Conservation (phyloP, 192 early-diverging fungal genomes). For the Globomyces pollinis-pini region DNA sequence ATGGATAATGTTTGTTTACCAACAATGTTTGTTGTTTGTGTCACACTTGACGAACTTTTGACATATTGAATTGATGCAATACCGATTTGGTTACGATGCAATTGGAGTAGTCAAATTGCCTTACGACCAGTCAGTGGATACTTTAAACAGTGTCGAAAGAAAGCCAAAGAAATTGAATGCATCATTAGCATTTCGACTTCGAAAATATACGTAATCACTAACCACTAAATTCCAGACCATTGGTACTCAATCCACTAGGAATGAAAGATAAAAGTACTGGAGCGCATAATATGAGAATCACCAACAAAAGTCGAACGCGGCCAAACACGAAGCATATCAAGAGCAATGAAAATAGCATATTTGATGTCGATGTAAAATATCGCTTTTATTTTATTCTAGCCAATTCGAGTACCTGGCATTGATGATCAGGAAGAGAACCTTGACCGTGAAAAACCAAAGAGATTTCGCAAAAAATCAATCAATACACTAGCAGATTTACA, state of each 20-base stretch:
- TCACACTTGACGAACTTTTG: too few species aligned
- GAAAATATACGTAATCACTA: neutral
- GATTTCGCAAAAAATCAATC: neutral
- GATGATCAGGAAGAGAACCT: neutral
- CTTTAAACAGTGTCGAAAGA: neutral
- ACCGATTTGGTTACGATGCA: neutral
- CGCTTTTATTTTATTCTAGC: neutral
- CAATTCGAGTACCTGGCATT: neutral
- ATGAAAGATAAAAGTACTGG: too few species aligned
- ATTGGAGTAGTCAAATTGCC: neutral
- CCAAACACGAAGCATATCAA: neutral
- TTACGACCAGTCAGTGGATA: neutral
- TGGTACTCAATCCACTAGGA: neutral
- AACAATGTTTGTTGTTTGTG: too few species aligned
- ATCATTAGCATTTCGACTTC: neutral
- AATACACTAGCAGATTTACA: neutral
- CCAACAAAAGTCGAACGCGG: neutral
- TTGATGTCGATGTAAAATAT: too few species aligned
- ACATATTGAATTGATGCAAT: too few species aligned
- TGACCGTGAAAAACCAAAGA: neutral
- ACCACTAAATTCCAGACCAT: neutral
- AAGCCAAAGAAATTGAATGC: neutral
- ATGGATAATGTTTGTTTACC: too few species aligned
- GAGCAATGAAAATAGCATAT: neutral
- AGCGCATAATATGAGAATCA: too few species aligned